Conservation (phyloP, 2,329 filamentous ascomycete genomes). For the Lecanicillium sp. region DNA sequence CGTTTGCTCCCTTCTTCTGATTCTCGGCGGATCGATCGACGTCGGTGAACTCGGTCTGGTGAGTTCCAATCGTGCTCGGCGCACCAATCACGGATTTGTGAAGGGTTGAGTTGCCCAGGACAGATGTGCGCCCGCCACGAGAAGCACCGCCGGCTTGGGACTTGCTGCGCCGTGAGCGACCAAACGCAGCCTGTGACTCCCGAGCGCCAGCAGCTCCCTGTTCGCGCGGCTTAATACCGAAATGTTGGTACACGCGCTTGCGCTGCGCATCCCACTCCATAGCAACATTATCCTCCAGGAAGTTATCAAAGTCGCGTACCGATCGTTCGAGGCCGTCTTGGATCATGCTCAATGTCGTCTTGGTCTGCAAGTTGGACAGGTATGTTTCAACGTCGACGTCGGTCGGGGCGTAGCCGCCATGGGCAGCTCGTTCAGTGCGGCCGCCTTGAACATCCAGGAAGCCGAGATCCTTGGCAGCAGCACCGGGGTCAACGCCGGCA, state of each 20-base stretch:
- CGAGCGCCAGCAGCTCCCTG: constrained; percentile 33
- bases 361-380: constrained; percentile 76
- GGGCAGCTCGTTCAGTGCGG: constrained; percentile 33
- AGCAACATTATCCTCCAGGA: constrained; percentile 88
- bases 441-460: constrained; percentile 56
- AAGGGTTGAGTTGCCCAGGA: constrained; percentile 54
- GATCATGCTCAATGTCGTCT: constrained; percentile 86
- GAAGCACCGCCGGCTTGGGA: constrained; percentile 44
- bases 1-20: constrained; percentile 40
- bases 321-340: constrained; percentile 84
- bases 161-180: constrained; percentile 48
- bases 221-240: constrained; percentile 67
- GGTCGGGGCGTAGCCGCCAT: constrained; percentile 30
- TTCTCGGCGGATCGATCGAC: constrained; percentile 49
- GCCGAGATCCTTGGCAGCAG: constrained; percentile 79
- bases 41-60: constrained; percentile 60
- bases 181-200: constrained; percentile 49
- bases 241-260: constrained; percentile 90
- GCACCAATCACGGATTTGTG: constrained; percentile 83
- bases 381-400: constrained; percentile 71
- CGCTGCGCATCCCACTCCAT: constrained; percentile 95
- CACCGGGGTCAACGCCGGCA: constrained; percentile 82
- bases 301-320: constrained; percentile 83
- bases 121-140: constrained; percentile 37
- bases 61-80: constrained; percentile 58